These are phyloP conservation scores for Mucor circinelloides DNA, from an alignment of 371 early-diverging fungal species.

Conservation along the genomic window DNA sequence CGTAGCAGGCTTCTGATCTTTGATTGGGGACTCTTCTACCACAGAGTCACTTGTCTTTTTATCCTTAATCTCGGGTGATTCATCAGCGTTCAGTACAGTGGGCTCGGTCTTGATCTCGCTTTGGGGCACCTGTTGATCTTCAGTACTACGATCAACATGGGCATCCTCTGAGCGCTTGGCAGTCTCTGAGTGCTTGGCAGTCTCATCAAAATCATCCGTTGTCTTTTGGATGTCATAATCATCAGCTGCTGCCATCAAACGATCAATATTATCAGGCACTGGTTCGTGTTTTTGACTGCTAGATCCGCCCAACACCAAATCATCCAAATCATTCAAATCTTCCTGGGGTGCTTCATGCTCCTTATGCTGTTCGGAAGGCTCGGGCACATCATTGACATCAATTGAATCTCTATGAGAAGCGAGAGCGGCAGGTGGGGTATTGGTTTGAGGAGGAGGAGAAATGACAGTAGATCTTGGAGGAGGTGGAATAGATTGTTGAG, in stretches of 20 bases:
- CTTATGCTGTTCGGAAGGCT: not conserved
- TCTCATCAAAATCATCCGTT: not conserved
- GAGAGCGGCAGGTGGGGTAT: not conserved
- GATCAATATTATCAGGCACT: conserved; percentile 1
- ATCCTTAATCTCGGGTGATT: not conserved
- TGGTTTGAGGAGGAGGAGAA: not conserved
- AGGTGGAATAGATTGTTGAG: not conserved
- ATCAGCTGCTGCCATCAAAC: not conserved
- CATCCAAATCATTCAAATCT: conserved; percentile 25
- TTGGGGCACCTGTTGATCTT: not conserved
- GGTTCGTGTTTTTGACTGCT: not conserved
- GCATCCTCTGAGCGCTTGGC: not conserved
- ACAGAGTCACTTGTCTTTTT: not conserved
- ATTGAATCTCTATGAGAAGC: not conserved
- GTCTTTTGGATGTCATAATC: not conserved
- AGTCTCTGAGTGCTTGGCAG: not conserved
- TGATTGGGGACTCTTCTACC: not conserved
- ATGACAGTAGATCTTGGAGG: not conserved
- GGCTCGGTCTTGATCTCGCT: not conserved
- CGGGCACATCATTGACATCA: not conserved
- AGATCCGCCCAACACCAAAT: conserved; percentile 18
- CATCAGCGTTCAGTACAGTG: not conserved
- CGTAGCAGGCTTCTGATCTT: not conserved
- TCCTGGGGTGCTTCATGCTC: not conserved
- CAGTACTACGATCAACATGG: not conserved